Conservation (phyloP, 2,329 filamentous ascomycete species). For the Blastomyces gilchristii region DNA sequence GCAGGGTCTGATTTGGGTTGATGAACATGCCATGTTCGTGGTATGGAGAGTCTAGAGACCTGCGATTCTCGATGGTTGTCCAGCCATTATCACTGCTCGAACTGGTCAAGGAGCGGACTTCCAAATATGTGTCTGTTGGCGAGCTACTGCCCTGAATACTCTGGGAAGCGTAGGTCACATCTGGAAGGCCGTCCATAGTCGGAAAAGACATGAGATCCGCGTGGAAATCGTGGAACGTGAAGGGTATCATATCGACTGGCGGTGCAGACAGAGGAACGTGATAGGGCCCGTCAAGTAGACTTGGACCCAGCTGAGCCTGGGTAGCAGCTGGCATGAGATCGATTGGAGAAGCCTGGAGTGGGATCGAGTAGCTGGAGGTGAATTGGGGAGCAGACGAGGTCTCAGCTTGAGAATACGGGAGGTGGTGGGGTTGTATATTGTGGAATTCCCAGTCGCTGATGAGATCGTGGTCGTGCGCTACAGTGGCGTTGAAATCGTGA, state of each 20-base stretch:
- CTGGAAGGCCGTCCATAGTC: slow-evolving; percentile 38
- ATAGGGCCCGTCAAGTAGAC: slow-evolving; percentile 55
- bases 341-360: slow-evolving; percentile 41
- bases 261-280: slow-evolving; percentile 38
- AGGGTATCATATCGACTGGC: slow-evolving; percentile 54
- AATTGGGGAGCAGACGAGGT: slow-evolving; percentile 46
- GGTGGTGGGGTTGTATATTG: slow-evolving; percentile 30
- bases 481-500: slow-evolving; percentile 35
- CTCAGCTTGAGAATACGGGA: slow-evolving; percentile 40
- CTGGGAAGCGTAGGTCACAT: slow-evolving; percentile 33
- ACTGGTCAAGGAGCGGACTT: slow-evolving; percentile 70
- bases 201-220: slow-evolving; percentile 52
- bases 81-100: slow-evolving; percentile 82
- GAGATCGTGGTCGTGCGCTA: slow-evolving; percentile 35
- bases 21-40: slow-evolving; percentile 61
- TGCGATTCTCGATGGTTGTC: slow-evolving; percentile 67
- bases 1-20: slow-evolving; percentile 83
- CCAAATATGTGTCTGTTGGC: slow-evolving; percentile 68
- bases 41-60: slow-evolving; percentile 58
- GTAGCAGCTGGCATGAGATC: slow-evolving; percentile 47
- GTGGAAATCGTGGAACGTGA: slow-evolving; percentile 71
- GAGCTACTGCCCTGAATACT: slow-evolving; percentile 47
- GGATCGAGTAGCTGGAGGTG: slow-evolving; percentile 45
- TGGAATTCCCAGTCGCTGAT: slow-evolving; percentile 40
- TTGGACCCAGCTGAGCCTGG: slow-evolving; percentile 53